Evolutionary conservation across 495 filamentous ascomycete species (phyloP).

Genomic region (Tuber melanosporum): DNA sequence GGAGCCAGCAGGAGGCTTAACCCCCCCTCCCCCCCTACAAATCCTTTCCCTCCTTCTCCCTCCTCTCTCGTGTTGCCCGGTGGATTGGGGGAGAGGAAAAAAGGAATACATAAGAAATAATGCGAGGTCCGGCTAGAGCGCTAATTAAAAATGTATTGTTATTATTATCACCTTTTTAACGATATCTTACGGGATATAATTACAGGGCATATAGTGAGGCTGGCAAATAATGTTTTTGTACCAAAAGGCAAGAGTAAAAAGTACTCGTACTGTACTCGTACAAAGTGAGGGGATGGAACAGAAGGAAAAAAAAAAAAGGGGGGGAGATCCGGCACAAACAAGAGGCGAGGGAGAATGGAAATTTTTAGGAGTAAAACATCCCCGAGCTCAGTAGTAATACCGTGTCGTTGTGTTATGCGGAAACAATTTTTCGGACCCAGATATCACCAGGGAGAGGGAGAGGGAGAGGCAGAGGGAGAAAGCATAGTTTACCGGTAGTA

Average conservation of each 20-base stretch:
- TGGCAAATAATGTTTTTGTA: neutral
- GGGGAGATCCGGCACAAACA: neutral
- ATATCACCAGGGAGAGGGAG: neutral
- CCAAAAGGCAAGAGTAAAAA: neutral
- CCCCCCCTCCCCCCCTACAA: neutral
- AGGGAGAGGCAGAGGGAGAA: neutral
- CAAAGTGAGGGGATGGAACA: neutral
- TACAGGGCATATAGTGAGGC: neutral
- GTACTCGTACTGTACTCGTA: neutral
- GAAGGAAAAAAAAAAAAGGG: neutral
- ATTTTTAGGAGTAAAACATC: neutral
- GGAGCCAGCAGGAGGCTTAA: constrained; percentile 7
- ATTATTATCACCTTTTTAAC: neutral
- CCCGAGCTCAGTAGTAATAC: neutral
- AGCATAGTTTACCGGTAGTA: neutral
- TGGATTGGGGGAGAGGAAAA: neutral
- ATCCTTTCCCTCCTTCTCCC: neutral
- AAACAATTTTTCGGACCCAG: neutral
- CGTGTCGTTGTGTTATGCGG: neutral
- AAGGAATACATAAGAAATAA: neutral
- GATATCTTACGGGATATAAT: constrained; percentile 2
- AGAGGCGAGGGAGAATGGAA: neutral
- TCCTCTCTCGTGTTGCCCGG: neutral
- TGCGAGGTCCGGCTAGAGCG: neutral
- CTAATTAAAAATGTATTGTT: constrained; percentile 3